Evolutionary conservation across 208 protist species (phyloP).

Genomic region (Porcisia deanei): DNA sequence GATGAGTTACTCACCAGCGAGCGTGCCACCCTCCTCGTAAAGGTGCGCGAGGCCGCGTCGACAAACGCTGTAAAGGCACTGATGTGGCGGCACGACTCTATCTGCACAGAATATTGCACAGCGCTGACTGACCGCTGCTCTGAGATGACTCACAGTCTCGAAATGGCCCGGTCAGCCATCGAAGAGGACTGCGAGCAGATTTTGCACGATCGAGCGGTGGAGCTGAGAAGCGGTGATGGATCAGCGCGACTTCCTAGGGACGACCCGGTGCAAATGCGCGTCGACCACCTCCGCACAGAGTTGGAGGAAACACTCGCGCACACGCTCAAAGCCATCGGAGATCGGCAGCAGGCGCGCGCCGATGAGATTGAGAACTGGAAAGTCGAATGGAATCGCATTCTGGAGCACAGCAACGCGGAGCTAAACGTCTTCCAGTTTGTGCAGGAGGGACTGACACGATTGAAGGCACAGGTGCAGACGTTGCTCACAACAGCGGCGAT

Average conservation of each 20-base stretch:
- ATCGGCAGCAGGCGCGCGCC: conserved; percentile 45
- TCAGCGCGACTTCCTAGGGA: conserved; percentile 7
- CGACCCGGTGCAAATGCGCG: conserved; percentile 29
- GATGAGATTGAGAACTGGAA: conserved; percentile 39
- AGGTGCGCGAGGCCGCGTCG: conserved; percentile 49
- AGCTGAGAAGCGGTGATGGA: conserved; percentile 25
- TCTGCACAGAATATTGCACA: conserved; percentile 47
- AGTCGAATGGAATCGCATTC: conserved; percentile 27
- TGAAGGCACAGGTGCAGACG: conserved; percentile 76
- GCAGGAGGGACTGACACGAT: conserved; percentile 63
- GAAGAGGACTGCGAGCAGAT: conserved; percentile 33
- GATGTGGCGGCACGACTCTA: conserved; percentile 46
- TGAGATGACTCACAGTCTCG: conserved; percentile 23
- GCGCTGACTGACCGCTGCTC: conserved; percentile 42
- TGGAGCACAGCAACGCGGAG: conserved; percentile 68
- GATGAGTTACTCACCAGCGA: conserved; percentile 48
- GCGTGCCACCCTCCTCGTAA: conserved; percentile 30
- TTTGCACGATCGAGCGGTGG: conserved; percentile 23
- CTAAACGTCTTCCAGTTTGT: conserved; percentile 48
- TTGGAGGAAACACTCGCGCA: conserved; percentile 17
- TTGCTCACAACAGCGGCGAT: conserved; percentile 49
- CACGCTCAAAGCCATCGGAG: conserved; percentile 26
- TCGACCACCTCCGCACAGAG: conserved; percentile 24
- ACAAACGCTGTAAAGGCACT: conserved; percentile 47
- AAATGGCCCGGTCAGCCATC: conserved; percentile 20